Evolutionary conservation across 768 basidiomycete genomes (phyloP), one percentile per base, ranked within the genome.

Genomic region (Russula ochroleuca): DNA sequence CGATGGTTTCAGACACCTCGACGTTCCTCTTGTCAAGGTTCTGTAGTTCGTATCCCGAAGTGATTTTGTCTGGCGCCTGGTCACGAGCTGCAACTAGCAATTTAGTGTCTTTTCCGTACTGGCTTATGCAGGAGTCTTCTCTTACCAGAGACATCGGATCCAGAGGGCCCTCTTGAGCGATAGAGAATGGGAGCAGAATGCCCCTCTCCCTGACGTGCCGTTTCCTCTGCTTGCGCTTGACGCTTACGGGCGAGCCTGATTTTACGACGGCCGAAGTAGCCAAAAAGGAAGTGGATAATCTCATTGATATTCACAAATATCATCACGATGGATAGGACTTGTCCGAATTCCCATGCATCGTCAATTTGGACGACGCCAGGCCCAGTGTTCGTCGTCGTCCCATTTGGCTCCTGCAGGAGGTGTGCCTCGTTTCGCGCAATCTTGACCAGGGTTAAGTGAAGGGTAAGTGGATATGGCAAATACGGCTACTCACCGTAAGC

Each of bases 271-370:
- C 38, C 23, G 1, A 51, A 1, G 58, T 14, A n/a, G 37, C 50
- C 61, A 13, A 65, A 19, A 35, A 63, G 0, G 64, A 56, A 63
- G 56, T 59, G 45, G 31, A 59, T 7, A 3, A 60, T 2, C 43
- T 67, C 65, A 3, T 65, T 67, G 1, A 55, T 4, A 15, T 37
- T 65, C 35, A 57, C 53, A 9, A 59, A 19, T n/a, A 65, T 59
- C 65, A 65, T 64, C 35, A 67, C 57, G 28, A 59, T 31, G 19
- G 65, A 4, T n/a, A 67, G 58, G 41, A 55, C 31, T 49, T 67
- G 65, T 15, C 65, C 65, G 48, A 67, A 65, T 4, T 21, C 38
- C 63, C 65, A 67, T 15, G 37, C 6, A 4, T 59, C 3, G 19
- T 60, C 50, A 11, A 57, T 4, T 0, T 5, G 0, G 52, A 67